These are phyloP conservation scores for Spergularia azorica DNA, from an alignment of 179 eudicot species.

Conservation along the genomic window DNA sequence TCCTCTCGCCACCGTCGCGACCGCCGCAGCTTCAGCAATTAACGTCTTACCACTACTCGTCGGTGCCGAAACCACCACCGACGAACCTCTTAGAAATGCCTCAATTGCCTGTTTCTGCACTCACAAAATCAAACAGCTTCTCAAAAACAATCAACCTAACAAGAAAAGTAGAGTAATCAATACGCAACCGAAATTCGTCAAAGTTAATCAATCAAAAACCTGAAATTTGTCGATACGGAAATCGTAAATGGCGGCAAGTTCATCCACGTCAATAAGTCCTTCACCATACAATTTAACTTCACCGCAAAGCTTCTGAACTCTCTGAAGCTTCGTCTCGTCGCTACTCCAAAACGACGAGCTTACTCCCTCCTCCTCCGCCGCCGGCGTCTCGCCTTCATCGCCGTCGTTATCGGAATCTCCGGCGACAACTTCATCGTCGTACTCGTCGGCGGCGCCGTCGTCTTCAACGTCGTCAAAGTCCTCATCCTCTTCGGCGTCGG, in stretches of 20 bases:
- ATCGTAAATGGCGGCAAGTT: constrained; percentile 76
- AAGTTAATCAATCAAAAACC: constrained; percentile 37
- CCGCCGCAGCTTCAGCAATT: constrained; percentile 96
- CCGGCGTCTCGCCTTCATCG: constrained; percentile 43
- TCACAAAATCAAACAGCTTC: constrained; percentile 1
- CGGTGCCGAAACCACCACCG: constrained; percentile 98
- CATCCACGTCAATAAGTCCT: constrained; percentile 69
- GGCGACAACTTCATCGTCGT: constrained; percentile 39
- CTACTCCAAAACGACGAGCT: constrained; percentile 40
- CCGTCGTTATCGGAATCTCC: constrained; percentile 33
- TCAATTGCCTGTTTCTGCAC: constrained; percentile 72
- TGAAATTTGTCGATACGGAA: constrained; percentile 92
- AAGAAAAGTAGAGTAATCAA: neutral
- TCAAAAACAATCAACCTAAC: neutral
- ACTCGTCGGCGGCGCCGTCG: constrained; percentile 68
- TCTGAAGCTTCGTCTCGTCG: constrained; percentile 58
- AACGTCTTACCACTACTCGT: constrained; percentile 98
- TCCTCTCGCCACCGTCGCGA: constrained; percentile 86
- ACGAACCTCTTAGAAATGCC: constrained; percentile 91
- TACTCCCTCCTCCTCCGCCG: constrained; percentile 24
- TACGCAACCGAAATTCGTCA: neutral
- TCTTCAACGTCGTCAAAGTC: constrained; percentile 61
- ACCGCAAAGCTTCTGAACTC: constrained; percentile 71
- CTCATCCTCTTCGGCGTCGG: constrained; percentile 54
- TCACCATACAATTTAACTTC: constrained; percentile 78